A percentile compares a stretch with the other conserved stretches of the same genome.
phyloP scores from a whole-genome alignment of 148 eudicot species.

The Rhododendron vialii region DNA sequence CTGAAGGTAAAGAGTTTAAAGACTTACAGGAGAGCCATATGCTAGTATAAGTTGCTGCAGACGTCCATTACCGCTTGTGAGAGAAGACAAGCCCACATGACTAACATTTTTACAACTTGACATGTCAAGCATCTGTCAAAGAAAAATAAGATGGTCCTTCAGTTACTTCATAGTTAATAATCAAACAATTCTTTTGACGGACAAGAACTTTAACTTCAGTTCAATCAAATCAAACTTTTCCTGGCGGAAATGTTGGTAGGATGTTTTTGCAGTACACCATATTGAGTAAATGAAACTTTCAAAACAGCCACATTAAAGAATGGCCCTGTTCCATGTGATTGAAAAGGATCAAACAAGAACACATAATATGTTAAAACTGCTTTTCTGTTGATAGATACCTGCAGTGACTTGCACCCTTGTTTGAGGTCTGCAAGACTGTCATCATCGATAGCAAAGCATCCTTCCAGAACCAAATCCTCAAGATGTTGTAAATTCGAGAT shows the following conservation, averaged over 20 bases:
- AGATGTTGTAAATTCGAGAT: conserved; percentile 65
- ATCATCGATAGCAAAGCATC: conserved; percentile 80
- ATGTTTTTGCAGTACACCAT: not conserved
- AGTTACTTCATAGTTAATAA: not conserved
- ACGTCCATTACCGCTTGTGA: conserved; percentile 50
- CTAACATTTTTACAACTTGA: conserved; percentile 77
- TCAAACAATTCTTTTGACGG: not conserved
- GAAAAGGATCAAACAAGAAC: not conserved
- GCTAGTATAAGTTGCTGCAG: conserved; percentile 63
- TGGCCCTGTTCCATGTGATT: not conserved
- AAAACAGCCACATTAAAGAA: not conserved
- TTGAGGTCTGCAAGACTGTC: conserved; percentile 59
- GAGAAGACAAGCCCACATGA: conserved; percentile 64
- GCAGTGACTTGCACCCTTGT: conserved; percentile 65
- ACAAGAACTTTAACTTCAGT: not conserved
- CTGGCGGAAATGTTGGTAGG: not conserved
- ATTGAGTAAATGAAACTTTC: not conserved
- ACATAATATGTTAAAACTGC: not conserved
- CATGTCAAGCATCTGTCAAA: conserved; percentile 65
- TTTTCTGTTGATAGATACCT: conserved; percentile 41
- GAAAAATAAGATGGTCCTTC: not conserved
- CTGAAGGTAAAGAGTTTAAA: not conserved
- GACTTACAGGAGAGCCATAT: conserved; percentile 69
- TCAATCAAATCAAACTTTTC: not conserved
- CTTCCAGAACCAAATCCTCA: conserved; percentile 79